Evolutionary conservation across 805 yeast species (phyloP).

Genomic region (Candida jianshihensis): DNA sequence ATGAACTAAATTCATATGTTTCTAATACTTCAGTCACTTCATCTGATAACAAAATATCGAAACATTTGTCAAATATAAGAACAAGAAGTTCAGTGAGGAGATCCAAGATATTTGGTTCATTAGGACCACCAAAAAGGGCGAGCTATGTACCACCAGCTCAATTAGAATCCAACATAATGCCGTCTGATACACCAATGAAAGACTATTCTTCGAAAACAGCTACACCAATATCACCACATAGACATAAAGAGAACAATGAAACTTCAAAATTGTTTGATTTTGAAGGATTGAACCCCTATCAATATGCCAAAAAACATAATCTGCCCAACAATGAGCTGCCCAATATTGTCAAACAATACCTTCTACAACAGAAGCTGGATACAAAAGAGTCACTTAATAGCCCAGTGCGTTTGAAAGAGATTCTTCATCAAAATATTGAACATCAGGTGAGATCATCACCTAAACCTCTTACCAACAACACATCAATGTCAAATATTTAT

Average conservation of each 20-base stretch:
- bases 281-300: slow-evolving; percentile 34
- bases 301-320: slow-evolving; percentile 29
- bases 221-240: not conserved
- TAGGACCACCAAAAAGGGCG: slow-evolving; percentile 32
- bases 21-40: slow-evolving; percentile 10
- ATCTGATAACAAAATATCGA: slow-evolving; percentile 4
- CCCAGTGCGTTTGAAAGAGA: slow-evolving; percentile 18
- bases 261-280: slow-evolving; percentile 18
- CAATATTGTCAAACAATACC: slow-evolving; percentile 27
- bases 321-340: slow-evolving; percentile 32
- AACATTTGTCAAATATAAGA: slow-evolving; percentile 9
- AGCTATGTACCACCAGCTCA: slow-evolving; percentile 3
- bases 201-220: slow-evolving; percentile 6
- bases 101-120: slow-evolving; percentile 20
- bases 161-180: not conserved
- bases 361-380: slow-evolving; percentile 30
- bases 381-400: slow-evolving; percentile 22
- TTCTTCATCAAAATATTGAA: slow-evolving; percentile 15
- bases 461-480: too few species aligned
- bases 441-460: slow-evolving; percentile 20
- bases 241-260: not conserved
- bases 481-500: too few species aligned
- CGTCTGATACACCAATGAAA: slow-evolving; percentile 18
- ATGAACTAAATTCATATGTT: slow-evolving; percentile 8
- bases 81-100: slow-evolving; percentile 25